Evolutionary conservation across 148 eudicot genomes (phyloP).

Genomic region (Camellia japonica): DNA sequence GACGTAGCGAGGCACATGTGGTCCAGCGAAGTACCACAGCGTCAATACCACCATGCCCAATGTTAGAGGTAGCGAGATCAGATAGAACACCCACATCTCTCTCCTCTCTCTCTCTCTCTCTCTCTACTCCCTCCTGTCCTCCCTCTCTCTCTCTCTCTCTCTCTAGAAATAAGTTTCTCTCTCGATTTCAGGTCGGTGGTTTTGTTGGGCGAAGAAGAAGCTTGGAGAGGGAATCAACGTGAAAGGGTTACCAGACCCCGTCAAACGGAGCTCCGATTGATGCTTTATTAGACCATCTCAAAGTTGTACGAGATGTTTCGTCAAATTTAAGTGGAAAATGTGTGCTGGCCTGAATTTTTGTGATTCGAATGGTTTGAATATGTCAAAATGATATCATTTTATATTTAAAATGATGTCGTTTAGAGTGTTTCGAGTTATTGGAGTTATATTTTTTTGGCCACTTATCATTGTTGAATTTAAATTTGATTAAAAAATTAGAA

Average conservation of each 20-base stretch:
- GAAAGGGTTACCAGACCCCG: background rate
- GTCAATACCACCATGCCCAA: slow-evolving; percentile 74
- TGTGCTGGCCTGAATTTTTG: too few species aligned
- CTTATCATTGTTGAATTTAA: too few species aligned
- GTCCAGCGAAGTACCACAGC: slow-evolving; percentile 71
- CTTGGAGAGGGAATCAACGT: background rate
- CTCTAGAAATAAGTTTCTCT: background rate
- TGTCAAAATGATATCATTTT: too few species aligned
- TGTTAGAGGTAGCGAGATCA: slow-evolving; percentile 78
- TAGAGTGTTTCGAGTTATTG: too few species aligned
- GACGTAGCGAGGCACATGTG: slow-evolving; percentile 71
- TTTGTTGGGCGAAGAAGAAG: background rate
- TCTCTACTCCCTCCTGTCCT: background rate
- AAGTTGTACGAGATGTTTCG: too few species aligned
- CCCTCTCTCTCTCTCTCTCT: background rate
- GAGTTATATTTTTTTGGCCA: too few species aligned
- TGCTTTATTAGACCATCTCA: too few species aligned
- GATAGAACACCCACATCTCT: slow-evolving; percentile 79
- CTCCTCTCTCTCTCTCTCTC: background rate
- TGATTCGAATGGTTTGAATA: too few species aligned
- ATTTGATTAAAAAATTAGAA: too few species aligned
- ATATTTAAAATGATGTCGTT: too few species aligned
- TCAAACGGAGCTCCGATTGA: slow-evolving; percentile 1
- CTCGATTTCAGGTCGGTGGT: background rate
- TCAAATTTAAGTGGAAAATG: too few species aligned